Base-by-base conservation (phyloP, 2,329 filamentous ascomycete genomes). In the Penicillium brasilianum region DNA sequence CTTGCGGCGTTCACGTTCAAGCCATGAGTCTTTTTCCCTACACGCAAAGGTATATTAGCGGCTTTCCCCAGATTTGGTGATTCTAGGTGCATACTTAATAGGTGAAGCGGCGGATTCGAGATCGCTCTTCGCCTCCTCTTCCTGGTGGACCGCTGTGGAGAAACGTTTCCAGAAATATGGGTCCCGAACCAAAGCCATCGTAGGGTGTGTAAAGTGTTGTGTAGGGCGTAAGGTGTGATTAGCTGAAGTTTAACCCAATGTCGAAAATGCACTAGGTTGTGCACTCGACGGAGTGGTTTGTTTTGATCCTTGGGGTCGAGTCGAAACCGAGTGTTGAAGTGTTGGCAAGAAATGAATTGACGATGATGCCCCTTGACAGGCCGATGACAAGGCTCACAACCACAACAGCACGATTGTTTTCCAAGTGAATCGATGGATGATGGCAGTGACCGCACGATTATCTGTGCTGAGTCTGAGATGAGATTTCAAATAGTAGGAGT, bases 121-220 rank as follows among this genome's bases (percentile, higher is more conserved):
- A n/a, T 56, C 46, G 10, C 66, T 63, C 48, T 72, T 74, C 4
- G 72, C 71, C 65, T 83, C 79, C 67, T 86, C 85, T 65, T 87
- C 83, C 55, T 80, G 73, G 69, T 86, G 85, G 1, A 86, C 83
- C 39, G 85, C 85, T 54, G 79, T 73, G 61, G 83, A 85, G 77
- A 87, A 87, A 67, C 85, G 83, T 58, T 81, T 81, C 85, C 85
- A 88, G 76, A 87, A 88, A 52, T 78, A 80, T 25, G 85, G 85
- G 69, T 88, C 85, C 63, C 81, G 81, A 60, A 84, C 79, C 49
- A 78, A 77, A n/a, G 80, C 78, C 82, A 84, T 84, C 13, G 8
- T 61, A 30, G 20, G 10, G 50, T 10, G 32, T 20, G 25, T 25
- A 25, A n/a, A 30, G 22, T 57, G 22, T 22, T n/a, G 51, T 39